A percentile compares a stretch with the other conserved stretches of the same genome.
phyloP scores from a whole-genome alignment of 148 eudicot genomes.

The Fallopia convolvulus region DNA sequence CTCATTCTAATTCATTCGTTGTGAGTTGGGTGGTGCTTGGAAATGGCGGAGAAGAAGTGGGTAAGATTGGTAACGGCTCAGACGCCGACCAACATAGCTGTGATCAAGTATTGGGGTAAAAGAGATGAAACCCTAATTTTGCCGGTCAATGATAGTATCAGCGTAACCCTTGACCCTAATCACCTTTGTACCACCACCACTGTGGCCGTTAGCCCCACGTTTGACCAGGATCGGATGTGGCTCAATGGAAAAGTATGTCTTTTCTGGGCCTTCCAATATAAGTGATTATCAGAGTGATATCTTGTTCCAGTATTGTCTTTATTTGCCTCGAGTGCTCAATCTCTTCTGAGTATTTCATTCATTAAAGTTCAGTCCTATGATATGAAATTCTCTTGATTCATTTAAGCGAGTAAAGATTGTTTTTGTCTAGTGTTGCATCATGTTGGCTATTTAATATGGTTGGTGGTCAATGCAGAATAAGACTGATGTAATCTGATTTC shows the following conservation, averaged over 20 bases:
- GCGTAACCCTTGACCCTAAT: slow-evolving; percentile 88
- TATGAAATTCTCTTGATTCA: too few relatives aligned
- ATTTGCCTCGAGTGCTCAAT: too few relatives aligned
- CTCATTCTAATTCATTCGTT: background rate
- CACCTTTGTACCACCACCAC: slow-evolving; percentile 97
- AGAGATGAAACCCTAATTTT: slow-evolving; percentile 77
- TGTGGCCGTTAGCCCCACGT: slow-evolving; percentile 78
- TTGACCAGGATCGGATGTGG: slow-evolving; percentile 88
- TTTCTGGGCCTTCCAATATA: background rate
- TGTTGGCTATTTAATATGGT: background rate
- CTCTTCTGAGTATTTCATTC: background rate
- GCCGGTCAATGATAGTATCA: slow-evolving; percentile 85
- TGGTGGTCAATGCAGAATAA: background rate
- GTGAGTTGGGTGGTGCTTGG: slow-evolving; percentile 6
- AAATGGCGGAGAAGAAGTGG: slow-evolving; percentile 48
- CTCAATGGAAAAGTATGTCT: slow-evolving; percentile 75
- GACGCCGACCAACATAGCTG: slow-evolving; percentile 93
- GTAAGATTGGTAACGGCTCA: slow-evolving; percentile 71
- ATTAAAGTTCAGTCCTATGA: background rate
- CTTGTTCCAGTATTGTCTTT: background rate
- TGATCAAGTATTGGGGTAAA: slow-evolving; percentile 98
- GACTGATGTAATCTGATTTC: background rate
- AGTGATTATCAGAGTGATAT: background rate
- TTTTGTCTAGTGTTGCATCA: background rate
- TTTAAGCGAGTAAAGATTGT: background rate